Percentiles rank a stretch among this genome's conserved stretches.
Evolutionary conservation across 768 basidiomycete genomes (phyloP).

Genomic region (Dendrothele bispora): DNA sequence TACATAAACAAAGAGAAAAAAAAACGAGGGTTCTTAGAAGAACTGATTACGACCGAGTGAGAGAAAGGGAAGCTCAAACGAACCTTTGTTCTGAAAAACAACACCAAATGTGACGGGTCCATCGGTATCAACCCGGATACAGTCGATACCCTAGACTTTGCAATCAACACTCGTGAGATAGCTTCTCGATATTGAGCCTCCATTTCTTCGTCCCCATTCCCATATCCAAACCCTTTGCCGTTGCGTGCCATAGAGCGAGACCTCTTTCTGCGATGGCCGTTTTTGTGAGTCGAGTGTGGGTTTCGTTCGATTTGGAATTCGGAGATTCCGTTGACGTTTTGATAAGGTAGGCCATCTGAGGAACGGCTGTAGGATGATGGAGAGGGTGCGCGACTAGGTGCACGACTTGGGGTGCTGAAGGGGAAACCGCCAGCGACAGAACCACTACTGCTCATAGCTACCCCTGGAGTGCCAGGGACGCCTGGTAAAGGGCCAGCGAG

Average conservation of each 20-base stretch:
- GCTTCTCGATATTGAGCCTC: constrained; percentile 55
- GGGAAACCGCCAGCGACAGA: too few species aligned
- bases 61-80: constrained; percentile 14
- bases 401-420: too few species aligned
- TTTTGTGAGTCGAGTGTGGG: constrained; percentile 30
- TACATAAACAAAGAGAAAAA: too few species aligned
- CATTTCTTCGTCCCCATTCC: too few species aligned
- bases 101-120: constrained; percentile 62
- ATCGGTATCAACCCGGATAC: constrained; percentile 69
- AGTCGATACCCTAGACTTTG: constrained; percentile 63
- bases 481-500: too few species aligned
- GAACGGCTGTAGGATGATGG: constrained; percentile 21
- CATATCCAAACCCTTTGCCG: too few species aligned
- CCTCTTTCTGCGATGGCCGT: constrained; percentile 28
- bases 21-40: too few species aligned
- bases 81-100: constrained; percentile 83
- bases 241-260: constrained; percentile 42
- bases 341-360: constrained; percentile 29
- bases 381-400: constrained; percentile 19
- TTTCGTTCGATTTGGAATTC: constrained; percentile 68
- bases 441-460: too few species aligned
- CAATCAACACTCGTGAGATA: constrained; percentile 53
- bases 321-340: constrained; percentile 41
- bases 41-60: not conserved
- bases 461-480: too few species aligned